Percentiles rank a stretch among this genome's conserved stretches.
These are phyloP conservation scores for Globisporangium sylvaticum DNA, from an alignment of 352 stramenopile genomes.

Conservation along the genomic window DNA sequence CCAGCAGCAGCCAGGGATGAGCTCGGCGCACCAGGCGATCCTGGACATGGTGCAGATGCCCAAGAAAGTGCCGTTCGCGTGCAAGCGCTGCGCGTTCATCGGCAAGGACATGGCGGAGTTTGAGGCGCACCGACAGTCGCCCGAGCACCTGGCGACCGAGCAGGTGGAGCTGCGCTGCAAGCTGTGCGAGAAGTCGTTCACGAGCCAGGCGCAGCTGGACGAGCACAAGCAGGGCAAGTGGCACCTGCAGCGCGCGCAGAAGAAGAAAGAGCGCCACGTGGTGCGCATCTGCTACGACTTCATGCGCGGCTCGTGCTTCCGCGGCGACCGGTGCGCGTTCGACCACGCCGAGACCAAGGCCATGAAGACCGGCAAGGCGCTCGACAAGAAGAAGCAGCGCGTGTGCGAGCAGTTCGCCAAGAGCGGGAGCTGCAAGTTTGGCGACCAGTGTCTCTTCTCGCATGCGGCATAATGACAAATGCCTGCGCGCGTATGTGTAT, in stretches of 20 bases:
- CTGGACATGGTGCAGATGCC: conserved; percentile 50
- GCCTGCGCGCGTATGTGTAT: background rate
- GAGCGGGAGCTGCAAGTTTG: conserved; percentile 56
- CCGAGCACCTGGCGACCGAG: conserved; percentile 37
- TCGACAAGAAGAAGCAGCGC: conserved; percentile 51
- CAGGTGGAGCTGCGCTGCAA: conserved; percentile 40
- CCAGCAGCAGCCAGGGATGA: conserved; percentile 22
- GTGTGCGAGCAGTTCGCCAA: conserved; percentile 50
- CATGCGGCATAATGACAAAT: conserved; percentile 27
- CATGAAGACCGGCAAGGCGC: conserved; percentile 44
- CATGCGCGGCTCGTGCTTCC: conserved; percentile 63
- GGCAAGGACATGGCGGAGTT: conserved; percentile 70
- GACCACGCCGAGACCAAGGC: conserved; percentile 68
- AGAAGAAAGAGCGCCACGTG: conserved; percentile 63
- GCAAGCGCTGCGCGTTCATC: conserved; percentile 76
- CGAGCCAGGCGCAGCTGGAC: conserved; percentile 61
- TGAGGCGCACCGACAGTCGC: conserved; percentile 45
- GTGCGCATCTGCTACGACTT: conserved; percentile 85
- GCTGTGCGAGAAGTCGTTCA: conserved; percentile 80
- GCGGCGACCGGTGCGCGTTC: conserved; percentile 66
- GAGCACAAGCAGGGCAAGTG: conserved; percentile 81
- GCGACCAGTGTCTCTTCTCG: conserved; percentile 70
- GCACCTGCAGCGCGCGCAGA: conserved; percentile 68
- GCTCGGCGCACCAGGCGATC: conserved; percentile 26
- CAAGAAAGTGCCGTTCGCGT: conserved; percentile 80